Evolutionary conservation across 2,329 filamentous ascomycete genomes (phyloP), one percentile per base, ranked within the genome.

Genomic region (Aspergillus piperis): DNA sequence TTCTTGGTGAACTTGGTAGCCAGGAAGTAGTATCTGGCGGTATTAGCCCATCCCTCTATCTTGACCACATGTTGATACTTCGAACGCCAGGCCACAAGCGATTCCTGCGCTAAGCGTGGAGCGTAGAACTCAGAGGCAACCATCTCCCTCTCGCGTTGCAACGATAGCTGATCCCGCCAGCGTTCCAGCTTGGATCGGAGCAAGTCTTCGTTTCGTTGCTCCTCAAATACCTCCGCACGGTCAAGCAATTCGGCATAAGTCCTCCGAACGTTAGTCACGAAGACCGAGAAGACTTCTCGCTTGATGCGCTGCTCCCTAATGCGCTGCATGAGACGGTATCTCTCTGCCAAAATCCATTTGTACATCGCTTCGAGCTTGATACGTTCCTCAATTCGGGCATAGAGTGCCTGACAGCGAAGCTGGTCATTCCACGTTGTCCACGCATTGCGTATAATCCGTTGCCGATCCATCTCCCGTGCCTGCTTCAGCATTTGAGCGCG

Each of bases 341-440:
- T 71, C 57, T 79, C 81, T 36, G 82, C 80, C 30, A 88, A 68
- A n/a, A 84, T 79, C 86, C 86, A 88, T 71, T 81, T 86, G 71
- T 87, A 87, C 62, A 89, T 75, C 6, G 78, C 73, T 67, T 88
- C 81, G 30, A 83, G 73, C 44, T 84, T 75, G 42, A 87, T 64
- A 3, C 86, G 81, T 63, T 84, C 81, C 63, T 87, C 79, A 51
- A 87, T 83, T 13, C 80, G 81, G 19, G 79, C 75, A 52, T 73
- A 75, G 2, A 88, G 72, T 15, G 81, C 80, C 65, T 82, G 78
- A 62, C 79, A 82, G 17, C 86, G 84, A 15, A 88, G 77, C 15
- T 77, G 76, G 66, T 88, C 84, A 63, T 88, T 88, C 87, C 87
- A 89, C 10, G 77, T 75, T 1, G 81, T 86, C 78, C 84, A 86